phyloP scores from a whole-genome alignment of 2,329 filamentous ascomycete genomes.

The Ceratocystis cubensis region DNA sequence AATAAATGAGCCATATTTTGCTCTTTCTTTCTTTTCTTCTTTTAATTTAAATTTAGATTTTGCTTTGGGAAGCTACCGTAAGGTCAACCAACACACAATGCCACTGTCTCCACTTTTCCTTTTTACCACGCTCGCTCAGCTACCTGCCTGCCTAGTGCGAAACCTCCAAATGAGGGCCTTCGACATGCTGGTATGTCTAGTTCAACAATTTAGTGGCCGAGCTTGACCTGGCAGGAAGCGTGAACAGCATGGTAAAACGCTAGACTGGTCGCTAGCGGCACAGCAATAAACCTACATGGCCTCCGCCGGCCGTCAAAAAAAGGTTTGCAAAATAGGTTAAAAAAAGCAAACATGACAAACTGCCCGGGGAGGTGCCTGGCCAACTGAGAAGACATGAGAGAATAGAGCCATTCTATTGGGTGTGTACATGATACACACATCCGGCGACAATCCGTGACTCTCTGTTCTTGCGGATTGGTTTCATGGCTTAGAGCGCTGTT shows the following conservation, averaged over 20 bases:
- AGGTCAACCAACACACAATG: neutral
- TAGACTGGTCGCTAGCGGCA: neutral
- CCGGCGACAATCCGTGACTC: neutral
- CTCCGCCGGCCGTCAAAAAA: neutral
- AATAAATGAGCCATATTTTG: neutral
- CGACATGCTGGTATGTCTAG: neutral
- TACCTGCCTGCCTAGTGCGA: neutral
- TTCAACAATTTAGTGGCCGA: neutral
- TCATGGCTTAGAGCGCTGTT: neutral
- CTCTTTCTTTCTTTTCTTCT: neutral
- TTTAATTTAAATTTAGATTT: constrained; percentile 2
- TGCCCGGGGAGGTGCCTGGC: neutral
- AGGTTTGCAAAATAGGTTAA: neutral
- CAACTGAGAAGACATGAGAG: neutral
- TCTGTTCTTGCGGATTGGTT: neutral
- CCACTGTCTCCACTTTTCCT: neutral
- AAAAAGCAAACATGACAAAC: neutral
- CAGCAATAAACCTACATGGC: neutral
- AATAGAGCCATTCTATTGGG: neutral
- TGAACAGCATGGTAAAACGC: neutral
- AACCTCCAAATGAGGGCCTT: neutral
- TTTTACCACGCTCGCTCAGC: neutral
- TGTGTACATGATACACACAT: neutral
- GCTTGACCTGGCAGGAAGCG: neutral
- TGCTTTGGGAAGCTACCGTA: neutral